Base-by-base conservation (phyloP, 176 grass and related monocot species). In the Panicum miliaceum region DNA sequence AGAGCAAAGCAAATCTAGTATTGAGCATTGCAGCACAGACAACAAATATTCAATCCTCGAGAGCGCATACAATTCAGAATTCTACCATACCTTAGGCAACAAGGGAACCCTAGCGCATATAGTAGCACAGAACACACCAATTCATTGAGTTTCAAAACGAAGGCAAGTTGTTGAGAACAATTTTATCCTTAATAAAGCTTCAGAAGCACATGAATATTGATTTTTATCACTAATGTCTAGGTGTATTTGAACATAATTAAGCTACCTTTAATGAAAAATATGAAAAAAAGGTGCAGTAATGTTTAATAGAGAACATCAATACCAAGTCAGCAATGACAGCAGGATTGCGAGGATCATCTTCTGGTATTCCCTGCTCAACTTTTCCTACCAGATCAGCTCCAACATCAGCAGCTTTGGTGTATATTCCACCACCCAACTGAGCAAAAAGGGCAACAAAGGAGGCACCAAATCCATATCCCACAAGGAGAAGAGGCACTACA, bases 301-400 rank as follows among this genome's bases (percentile, higher is more conserved):
- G 73, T 90, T 76, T 61, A 82, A 51, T 66, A 40, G 43, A 86
- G 56, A 86, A 78, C 47, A 64, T 83, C 76, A 86, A 83, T 94
- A 99, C 96, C 96, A 99, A 82, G 69, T 99, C 96, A 88, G 96
- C 96, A 85, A 99, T 99, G 58, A 99, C 96, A 86, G 96, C 96
- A 92, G 96, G 96, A 86, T 99, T 99, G 79, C 96, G 89, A 80
- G 96, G 96, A 87, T 99, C 96, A 82, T 99, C 96, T 92, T 99
- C 96, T 63, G 96, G 96, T 90, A 99, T 99, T 79, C 96, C 96
- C 81, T 99, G 96, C 60, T 99, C 96, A 54, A 99, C 89, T 92
- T 99, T 99, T 83, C 96, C 96, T 54, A 94, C 91, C 64, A 99
- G 93, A 92, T 99, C 96, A 87, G 96, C 96, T 66, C 96, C 96